Evolutionary conservation across 192 early-diverging fungal genomes (phyloP).

Genomic region (Radiomyces spectabilis): DNA sequence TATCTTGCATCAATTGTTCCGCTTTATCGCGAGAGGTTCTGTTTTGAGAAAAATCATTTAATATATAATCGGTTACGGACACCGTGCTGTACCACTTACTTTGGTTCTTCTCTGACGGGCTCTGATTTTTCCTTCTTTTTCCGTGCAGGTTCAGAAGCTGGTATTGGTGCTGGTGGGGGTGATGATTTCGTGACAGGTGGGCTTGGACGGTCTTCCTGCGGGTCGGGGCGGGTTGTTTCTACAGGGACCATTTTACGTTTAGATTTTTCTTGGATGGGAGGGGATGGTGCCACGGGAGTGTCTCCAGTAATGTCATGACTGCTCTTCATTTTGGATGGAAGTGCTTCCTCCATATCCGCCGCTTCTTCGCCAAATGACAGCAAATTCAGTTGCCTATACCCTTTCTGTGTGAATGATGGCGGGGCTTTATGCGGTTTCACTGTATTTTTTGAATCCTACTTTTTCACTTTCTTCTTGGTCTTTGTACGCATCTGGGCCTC

Average conservation of each 20-base stretch:
- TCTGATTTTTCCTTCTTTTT: no score
- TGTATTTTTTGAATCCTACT: no score
- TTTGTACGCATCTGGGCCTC: conserved; percentile 27
- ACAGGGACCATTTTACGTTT: neutral
- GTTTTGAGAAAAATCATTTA: neutral
- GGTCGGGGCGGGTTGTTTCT: neutral
- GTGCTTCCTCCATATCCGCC: conserved; percentile 52
- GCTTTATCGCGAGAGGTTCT: conserved; percentile 46
- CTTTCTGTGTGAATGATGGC: no score
- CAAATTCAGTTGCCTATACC: conserved; percentile 57
- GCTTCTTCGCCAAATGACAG: conserved; percentile 90
- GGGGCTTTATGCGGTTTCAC: no score
- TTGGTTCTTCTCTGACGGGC: neutral
- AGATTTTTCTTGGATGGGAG: neutral
- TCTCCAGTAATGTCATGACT: conserved; percentile 68
- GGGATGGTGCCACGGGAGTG: conserved; percentile 11
- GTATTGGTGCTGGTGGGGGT: neutral
- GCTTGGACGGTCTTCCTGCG: no score
- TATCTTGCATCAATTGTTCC: conserved; percentile 56
- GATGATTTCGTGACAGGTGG: neutral
- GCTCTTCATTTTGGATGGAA: conserved; percentile 55
- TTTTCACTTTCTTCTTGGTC: conserved; percentile 26
- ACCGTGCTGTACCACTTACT: neutral
- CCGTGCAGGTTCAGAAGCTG: neutral
- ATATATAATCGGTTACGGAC: no score